Evolutionary conservation across 352 stramenopile species (phyloP), one percentile per base, ranked within the genome.

Genomic region (Phytophthora nicotianae): DNA sequence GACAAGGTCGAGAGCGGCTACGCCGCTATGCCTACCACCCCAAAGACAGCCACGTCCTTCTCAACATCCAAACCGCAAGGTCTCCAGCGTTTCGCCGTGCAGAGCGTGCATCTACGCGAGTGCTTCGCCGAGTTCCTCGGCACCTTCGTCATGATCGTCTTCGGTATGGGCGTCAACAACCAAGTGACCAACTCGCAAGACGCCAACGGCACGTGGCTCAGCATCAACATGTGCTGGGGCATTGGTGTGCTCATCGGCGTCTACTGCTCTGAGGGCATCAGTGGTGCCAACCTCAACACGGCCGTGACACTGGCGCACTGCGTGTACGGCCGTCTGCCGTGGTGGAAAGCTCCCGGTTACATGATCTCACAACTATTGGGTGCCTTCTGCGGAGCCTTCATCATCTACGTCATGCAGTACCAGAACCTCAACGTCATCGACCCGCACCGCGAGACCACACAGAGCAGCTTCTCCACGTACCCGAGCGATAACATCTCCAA

Each of bases 151-250:
- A 66, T 83, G 61, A 72, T 89, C 62, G 49, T 67, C 8, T 89
- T 89, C 65, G 77, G 80, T 37, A 71, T 77, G 45, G 80, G 77
- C 35, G 79, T 86, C 5, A 82, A 82, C 63, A 74, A 79, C 53
- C 75, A 89, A 62, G 73, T 85, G 17, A 59, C 46, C 4, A 59
- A 83, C 16, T 84, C 72, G 20, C 45, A 75, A 11, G 68, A 70
- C 35, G 55, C 41, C 5, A 82, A 79, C 42, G 79, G 79, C 50
- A 84, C 70, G 54, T 87, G 75, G 62, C 61, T 83, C 21, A 86
- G 75, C 52, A 81, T 89, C 65, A 83, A 74, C 43, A 66, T 71
- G 17, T 66, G 62, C 50, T 71, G 80, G 77, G 79, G 79, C 14
- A 55, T 89, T 27, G 80, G 50, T 14, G 57, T 70, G 14, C 42